Base-by-base conservation (phyloP, 164 flowering plant genomes). In the Santalum album region DNA sequence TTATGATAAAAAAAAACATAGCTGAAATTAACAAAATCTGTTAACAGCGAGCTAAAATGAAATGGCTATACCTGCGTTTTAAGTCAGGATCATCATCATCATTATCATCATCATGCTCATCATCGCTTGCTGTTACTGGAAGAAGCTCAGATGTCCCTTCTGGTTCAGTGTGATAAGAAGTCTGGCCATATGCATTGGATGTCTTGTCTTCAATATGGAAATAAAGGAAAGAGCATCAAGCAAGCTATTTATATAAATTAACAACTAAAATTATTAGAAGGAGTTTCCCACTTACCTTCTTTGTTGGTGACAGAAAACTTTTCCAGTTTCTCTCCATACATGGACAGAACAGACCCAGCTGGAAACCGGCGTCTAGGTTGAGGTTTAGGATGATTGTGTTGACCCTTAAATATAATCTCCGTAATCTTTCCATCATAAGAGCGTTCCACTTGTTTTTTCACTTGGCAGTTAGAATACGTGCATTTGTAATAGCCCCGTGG, bases 151-250 rank as follows among this genome's bases (percentile, higher is more conserved):
- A 11, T 2, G 25, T 21, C 3, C 17, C 51, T 21, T 48, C 51
- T 48, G 25, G 26, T 12, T 48, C 51, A 12, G n/a, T 3, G 27
- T 23, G 16, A 25, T 25, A 48, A 21, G 51, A 48, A 21, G 51
- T 48, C 49, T 55, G 49, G 50, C 58, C 49, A 55, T 42, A 49
- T 17, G 49, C 50, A 55, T 19, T 14, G 39, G 48, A 25, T 55
- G 58, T 45, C 35, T 55, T 25, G 49, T 43, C 49, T 54, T 39
- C 47, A 54, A 48, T 23, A 48, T 42, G 45, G n/a, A 19, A 51
- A 51, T 51, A 6, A 19, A n/a, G 12, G 11, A 4, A 34, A 51
- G 27, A 18, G 34, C 20, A 51, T 51, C 55, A 51, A 51, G 42
- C 43, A 51, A 19, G 15, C 55, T 53, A 53, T 38, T 44, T 10